phyloP scores from a whole-genome alignment of 2,329 filamentous ascomycete species.

The Fusarium illudens region DNA sequence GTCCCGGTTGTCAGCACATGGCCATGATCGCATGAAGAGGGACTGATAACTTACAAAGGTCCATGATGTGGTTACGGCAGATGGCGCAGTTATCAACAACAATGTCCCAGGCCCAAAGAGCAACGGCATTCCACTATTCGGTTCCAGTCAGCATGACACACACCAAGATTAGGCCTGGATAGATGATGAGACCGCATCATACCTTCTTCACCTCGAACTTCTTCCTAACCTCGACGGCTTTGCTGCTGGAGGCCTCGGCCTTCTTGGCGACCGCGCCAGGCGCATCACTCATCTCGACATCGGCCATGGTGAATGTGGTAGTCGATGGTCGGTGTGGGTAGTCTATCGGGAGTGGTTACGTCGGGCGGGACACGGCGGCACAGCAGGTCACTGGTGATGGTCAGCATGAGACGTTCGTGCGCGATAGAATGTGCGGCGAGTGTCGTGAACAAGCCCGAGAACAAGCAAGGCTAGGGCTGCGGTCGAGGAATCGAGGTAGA shows the following conservation, averaged over 20 bases:
- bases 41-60: constrained; percentile 75
- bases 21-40: neutral
- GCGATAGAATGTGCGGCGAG: neutral
- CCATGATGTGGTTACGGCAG: constrained; percentile 99
- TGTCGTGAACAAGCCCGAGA: neutral
- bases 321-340: constrained; percentile 1
- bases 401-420: constrained; percentile 1
- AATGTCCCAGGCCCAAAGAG: constrained; percentile 99
- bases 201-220: constrained; percentile 99
- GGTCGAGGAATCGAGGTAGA: constrained; percentile 13
- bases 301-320: constrained; percentile 71
- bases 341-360: neutral
- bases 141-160: constrained; percentile 23
- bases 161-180: neutral
- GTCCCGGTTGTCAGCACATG: constrained; percentile 20
- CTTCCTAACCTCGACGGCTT: constrained; percentile 78
- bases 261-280: constrained; percentile 66
- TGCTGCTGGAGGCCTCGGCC: constrained; percentile 57
- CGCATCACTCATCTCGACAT: constrained; percentile 96
- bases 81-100: constrained; percentile 99
- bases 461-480: constrained; percentile 1
- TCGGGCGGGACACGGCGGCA: neutral
- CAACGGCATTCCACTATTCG: constrained; percentile 93
- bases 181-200: constrained; percentile 27
- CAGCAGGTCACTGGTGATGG: constrained; percentile 3